Percentiles rank a stretch among this genome's conserved stretches.
phyloP scores from a whole-genome alignment of 305 asterid species.

The Fraxinus angustifolia region DNA sequence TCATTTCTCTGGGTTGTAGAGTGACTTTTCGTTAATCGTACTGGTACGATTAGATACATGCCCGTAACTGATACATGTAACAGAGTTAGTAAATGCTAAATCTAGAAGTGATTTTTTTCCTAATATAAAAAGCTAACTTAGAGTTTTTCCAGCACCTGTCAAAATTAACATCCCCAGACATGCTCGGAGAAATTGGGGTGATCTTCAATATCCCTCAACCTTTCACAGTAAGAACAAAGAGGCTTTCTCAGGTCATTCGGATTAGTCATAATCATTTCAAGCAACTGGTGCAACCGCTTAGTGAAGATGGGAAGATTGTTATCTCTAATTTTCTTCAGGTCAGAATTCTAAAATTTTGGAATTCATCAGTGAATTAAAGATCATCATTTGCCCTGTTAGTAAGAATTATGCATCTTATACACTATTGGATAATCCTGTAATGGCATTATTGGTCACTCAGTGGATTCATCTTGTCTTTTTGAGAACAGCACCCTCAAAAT shows the following conservation, averaged over 20 bases:
- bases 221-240: slow-evolving; percentile 80
- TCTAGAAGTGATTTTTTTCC: background rate
- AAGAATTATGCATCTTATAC: background rate
- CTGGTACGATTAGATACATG: too few relatives aligned
- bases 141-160: slow-evolving; percentile 57
- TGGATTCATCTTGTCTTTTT: background rate
- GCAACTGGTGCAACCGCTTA: slow-evolving; percentile 71
- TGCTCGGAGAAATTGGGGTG: slow-evolving; percentile 92
- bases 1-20: background rate
- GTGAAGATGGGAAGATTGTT: slow-evolving; percentile 60
- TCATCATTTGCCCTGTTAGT: slow-evolving; percentile 12
- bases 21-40: background rate
- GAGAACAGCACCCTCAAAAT: background rate
- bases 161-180: slow-evolving; percentile 54
- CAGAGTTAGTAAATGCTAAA: background rate
- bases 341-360: slow-evolving; percentile 18
- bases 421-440: slow-evolving; percentile 1
- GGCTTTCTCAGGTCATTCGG: slow-evolving; percentile 86
- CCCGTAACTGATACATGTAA: background rate
- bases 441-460: background rate
- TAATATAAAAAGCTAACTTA: slow-evolving; percentile 21
- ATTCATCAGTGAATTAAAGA: slow-evolving; percentile 1
- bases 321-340: slow-evolving; percentile 82
- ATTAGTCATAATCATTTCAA: slow-evolving; percentile 91
- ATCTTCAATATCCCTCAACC: slow-evolving; percentile 84